Base-by-base conservation (phyloP, 495 filamentous ascomycete species). In the Penicillium bialowiezense region DNA sequence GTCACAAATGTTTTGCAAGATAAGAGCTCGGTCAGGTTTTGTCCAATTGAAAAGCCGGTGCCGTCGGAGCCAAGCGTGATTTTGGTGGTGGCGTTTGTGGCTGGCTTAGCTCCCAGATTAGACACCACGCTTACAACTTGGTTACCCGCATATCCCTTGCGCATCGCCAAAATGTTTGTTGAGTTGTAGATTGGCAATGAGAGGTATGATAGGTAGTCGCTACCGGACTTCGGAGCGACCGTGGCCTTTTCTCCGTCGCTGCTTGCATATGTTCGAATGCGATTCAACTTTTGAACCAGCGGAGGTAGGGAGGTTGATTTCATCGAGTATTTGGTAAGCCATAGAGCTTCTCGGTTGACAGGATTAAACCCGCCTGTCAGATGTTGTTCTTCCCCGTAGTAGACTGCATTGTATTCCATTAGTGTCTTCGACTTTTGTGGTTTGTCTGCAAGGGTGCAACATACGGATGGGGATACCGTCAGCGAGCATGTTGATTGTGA, bases 381-480 rank as follows among this genome's bases (percentile, higher is more conserved):
- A 21, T 78, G 76, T 50, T 90, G 85, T 59, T 89, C 86, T 60
- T 88, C 82, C 13, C 86, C 86, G 23, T 70, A 61, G 54, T 83
- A 84, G 39, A 66, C 45, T 54, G 45, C 45, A 21, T 38, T 19
- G 6, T 43, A 4, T 32, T 43, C 14, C 32, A 48, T 53, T 23
- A 53, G 44, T 43, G 12, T 48, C 23, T 43, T 39, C 14, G 26
- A 12, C 17, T 21, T 33, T 44, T 5, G 18, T 17, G 32, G n/a
- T 32, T 10, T 3, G 15, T 33, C 24, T 24, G 13, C 29, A 12
- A 14, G 38, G 42, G 29, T 14, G 32, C 32, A 48, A 48, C 52
- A 31, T 51, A 55, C 52, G 42, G 56, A 81, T 77, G 1, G 79
- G 79, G 18, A 81, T 76, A 32, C 78, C 79, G 44, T 86, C 84